phyloP scores from a whole-genome alignment of 225 moss, liverwort and hornwort genomes.

The Rhytidiadelphus loreus region DNA sequence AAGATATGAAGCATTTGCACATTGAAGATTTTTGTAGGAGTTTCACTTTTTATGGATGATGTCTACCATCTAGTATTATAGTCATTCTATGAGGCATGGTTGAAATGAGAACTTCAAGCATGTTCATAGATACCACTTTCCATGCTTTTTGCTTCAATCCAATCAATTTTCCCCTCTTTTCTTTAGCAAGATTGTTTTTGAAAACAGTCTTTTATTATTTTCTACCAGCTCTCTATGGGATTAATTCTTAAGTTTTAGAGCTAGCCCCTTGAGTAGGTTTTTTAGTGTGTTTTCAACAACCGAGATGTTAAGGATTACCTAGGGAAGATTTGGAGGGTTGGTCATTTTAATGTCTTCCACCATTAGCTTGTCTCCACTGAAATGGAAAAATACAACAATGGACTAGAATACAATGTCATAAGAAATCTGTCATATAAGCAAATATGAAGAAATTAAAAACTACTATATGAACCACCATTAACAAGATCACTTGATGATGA shows the following conservation, averaged over 20 bases:
- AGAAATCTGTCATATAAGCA: neutral
- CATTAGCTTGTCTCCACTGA: neutral
- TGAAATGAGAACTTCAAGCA: neutral
- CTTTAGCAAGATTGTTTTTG: neutral
- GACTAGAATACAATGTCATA: no score
- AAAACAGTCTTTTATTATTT: no score
- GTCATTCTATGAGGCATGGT: neutral
- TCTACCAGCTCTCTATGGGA: neutral
- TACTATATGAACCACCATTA: neutral
- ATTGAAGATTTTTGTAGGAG: neutral
- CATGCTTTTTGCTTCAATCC: neutral
- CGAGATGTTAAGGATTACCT: neutral
- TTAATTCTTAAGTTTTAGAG: neutral
- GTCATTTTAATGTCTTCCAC: neutral
- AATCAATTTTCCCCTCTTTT: neutral
- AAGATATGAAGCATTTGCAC: neutral
- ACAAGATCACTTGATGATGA: neutral
- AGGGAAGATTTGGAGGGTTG: neutral
- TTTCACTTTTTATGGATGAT: neutral
- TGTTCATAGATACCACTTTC: neutral
- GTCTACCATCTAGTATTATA: neutral
- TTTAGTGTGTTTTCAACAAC: neutral
- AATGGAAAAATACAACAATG: neutral
- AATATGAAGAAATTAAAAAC: neutral
- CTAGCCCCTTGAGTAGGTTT: neutral